Evolutionary conservation across 352 stramenopile genomes (phyloP).

Genomic region (Globisporangium emineosum): DNA sequence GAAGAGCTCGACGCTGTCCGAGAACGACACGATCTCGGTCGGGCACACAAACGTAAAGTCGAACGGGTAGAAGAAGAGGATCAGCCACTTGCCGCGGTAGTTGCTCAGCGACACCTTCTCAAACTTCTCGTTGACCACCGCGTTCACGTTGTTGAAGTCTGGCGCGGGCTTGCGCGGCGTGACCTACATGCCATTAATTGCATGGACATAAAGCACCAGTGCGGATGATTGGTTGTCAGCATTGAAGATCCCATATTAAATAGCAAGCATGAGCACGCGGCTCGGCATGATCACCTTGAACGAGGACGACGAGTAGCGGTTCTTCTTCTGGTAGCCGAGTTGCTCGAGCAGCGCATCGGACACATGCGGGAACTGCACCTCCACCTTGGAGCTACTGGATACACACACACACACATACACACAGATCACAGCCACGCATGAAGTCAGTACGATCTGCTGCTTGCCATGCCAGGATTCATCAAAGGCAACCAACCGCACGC

Average conservation of each 20-base stretch:
- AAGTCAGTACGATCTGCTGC: background rate
- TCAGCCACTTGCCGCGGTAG: slow-evolving; percentile 76
- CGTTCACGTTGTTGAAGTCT: slow-evolving; percentile 72
- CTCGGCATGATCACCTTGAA: too few species aligned
- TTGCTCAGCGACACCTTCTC: slow-evolving; percentile 75
- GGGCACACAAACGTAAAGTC: slow-evolving; percentile 88
- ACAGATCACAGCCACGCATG: background rate
- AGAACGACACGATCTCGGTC: slow-evolving; percentile 83
- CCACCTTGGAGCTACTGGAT: slow-evolving; percentile 31
- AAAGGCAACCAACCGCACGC: background rate
- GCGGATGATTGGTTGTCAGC: too few species aligned
- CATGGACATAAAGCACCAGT: too few species aligned
- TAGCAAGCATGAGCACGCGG: too few species aligned
- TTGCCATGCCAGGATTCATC: background rate
- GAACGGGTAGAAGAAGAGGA: slow-evolving; percentile 88
- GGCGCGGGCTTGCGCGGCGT: slow-evolving; percentile 71
- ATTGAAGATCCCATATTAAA: too few species aligned
- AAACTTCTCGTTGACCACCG: slow-evolving; percentile 77
- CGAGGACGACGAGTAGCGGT: slow-evolving; percentile 62
- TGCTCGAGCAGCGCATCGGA: slow-evolving; percentile 73
- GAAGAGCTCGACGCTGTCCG: slow-evolving; percentile 65
- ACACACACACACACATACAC: background rate
- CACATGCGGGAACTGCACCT: slow-evolving; percentile 76
- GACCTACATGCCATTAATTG: too few species aligned
- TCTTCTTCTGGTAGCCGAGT: slow-evolving; percentile 81